Base-by-base conservation (phyloP, 768 basidiomycete species). In the Dentipellis sp. region DNA sequence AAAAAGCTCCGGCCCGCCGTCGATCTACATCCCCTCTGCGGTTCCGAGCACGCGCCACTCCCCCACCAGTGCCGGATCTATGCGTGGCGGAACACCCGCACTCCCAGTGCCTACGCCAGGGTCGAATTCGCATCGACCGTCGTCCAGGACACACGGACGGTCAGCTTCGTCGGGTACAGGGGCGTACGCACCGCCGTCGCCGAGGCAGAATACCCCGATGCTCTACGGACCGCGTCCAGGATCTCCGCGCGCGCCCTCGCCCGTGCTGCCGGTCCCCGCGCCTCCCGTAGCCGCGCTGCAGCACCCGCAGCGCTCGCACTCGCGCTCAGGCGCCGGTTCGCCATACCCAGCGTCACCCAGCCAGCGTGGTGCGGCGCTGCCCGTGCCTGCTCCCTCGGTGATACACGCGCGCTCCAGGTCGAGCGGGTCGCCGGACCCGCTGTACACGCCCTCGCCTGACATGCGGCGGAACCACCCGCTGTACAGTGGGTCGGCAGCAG, bases 401-500 rank as follows among this genome's bases (percentile, higher is more conserved):
- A 14, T 19, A 14, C n/a, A 14, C 10, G n/a, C 23, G 52, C 52
- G 17, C 39, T 17, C 37, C 47, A 10, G n/a, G 39, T n/a, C 10
- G 10, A 36, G 50, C 14, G 22, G 12, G 39, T 38, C 35, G 52
- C 36, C 39, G 16, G 12, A 19, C 16, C 22, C 23, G 17, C 52
- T 29, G 12, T 10, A 14, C 14, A 14, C 50, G 5, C 50, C 50
- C n/a, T 37, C 35, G 5, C 50, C 21, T 5, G 35, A 29, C 10
- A 52, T 50, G 2, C 57, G 17, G 29, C 59, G 52, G 22, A 55
- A 52, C 23, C 59, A 19, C 9, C 47, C 12, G 2, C 19, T 16
- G 5, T 29, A 19, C 9, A 11, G 47, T 21, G 47, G 19, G 39
- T n/a, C n/a, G n/a, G n/a, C n/a, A n/a, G n/a, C n/a, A n/a, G n/a